Conservation (phyloP, 371 early-diverging fungal genomes). For the Circinella umbellata region DNA sequence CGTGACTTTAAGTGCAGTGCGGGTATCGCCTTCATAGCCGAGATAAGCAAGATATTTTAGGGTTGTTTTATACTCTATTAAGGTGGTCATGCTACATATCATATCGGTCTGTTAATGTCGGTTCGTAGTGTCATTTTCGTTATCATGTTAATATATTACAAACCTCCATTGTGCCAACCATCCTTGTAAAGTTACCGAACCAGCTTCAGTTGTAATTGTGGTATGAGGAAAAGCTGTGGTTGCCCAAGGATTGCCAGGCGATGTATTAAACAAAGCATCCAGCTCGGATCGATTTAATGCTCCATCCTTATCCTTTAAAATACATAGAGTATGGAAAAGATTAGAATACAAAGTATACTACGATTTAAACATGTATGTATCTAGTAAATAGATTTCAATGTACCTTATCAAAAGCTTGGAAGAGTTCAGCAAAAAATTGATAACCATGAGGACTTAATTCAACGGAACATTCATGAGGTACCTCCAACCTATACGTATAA, state of each 20-base stretch:
- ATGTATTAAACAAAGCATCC: constrained; percentile 83
- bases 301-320: constrained; percentile 88
- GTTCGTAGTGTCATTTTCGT: too few relatives aligned
- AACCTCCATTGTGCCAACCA: constrained; percentile 97
- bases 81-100: constrained; percentile 85
- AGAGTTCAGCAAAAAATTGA: constrained; percentile 94
- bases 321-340: too few relatives aligned
- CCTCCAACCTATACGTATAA: constrained; percentile 62
- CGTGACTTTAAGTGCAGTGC: constrained; percentile 73
- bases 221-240: constrained; percentile 88
- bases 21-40: constrained; percentile 86
- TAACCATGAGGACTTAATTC: constrained; percentile 94
- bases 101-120: too few relatives aligned
- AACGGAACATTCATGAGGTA: constrained; percentile 87
- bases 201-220: constrained; percentile 86
- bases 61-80: constrained; percentile 87
- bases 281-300: constrained; percentile 87
- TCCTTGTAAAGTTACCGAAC: constrained; percentile 92
- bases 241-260: constrained; percentile 92
- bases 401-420: constrained; percentile 91
- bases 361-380: too few relatives aligned
- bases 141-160: neutral
- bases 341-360: too few relatives aligned
- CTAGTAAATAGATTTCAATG: neutral
- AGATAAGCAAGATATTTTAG: constrained; percentile 94